phyloP scores from a whole-genome alignment of 2,329 filamentous ascomycete genomes.

The Fusarium neocosmosporiellum region DNA sequence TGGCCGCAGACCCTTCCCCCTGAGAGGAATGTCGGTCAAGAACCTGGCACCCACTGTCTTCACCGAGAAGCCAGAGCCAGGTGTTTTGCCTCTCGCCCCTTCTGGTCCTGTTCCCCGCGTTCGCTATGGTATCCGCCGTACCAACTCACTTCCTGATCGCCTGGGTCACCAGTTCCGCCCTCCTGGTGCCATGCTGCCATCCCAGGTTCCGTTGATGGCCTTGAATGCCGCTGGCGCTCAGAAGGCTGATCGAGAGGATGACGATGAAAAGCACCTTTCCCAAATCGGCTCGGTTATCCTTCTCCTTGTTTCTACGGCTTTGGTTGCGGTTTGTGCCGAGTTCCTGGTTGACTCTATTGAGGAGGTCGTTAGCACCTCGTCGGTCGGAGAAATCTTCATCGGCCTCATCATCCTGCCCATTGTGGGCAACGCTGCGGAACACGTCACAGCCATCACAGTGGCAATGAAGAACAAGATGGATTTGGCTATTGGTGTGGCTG shows the following conservation, averaged over 20 bases:
- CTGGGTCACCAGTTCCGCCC: slow-evolving; percentile 64
- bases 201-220: slow-evolving; percentile 56
- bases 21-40: slow-evolving; percentile 73
- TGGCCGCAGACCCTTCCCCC: slow-evolving; percentile 60
- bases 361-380: slow-evolving; percentile 66
- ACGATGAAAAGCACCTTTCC: slow-evolving; percentile 62
- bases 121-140: slow-evolving; percentile 75
- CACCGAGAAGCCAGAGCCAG: slow-evolving; percentile 54
- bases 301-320: slow-evolving; percentile 70
- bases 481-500: slow-evolving; percentile 76
- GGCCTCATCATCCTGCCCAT: slow-evolving; percentile 79
- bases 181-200: slow-evolving; percentile 62
- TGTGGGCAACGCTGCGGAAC: slow-evolving; percentile 79
- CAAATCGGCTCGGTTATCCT: slow-evolving; percentile 69
- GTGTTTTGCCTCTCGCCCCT: slow-evolving; percentile 42
- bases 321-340: slow-evolving; percentile 77
- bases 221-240: slow-evolving; percentile 45
- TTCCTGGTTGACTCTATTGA: slow-evolving; percentile 77
- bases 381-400: slow-evolving; percentile 74
- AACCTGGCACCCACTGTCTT: slow-evolving; percentile 80
- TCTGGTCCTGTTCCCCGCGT: slow-evolving; percentile 65
- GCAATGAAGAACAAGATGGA: slow-evolving; percentile 83
- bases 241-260: slow-evolving; percentile 44
- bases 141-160: slow-evolving; percentile 78
- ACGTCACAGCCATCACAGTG: slow-evolving; percentile 77